Base-by-base conservation (phyloP, 2,329 filamentous ascomycete species). In the Tolypocladium cylindrosporum region DNA sequence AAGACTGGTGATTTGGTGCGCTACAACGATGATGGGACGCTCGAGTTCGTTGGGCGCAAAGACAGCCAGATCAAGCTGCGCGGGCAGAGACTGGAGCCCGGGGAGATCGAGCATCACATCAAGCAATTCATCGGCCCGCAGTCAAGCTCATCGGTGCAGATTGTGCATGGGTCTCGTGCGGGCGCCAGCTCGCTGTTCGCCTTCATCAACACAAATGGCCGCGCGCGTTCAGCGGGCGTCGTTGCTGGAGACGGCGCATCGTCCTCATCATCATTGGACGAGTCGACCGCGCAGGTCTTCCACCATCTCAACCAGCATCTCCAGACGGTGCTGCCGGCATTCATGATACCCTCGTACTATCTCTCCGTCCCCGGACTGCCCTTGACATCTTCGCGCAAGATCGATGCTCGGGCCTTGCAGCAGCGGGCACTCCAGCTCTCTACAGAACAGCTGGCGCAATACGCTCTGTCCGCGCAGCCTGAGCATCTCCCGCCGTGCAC, bases 1-100 rank as follows among this genome's bases (percentile, higher is more conserved):
- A 59, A 50, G 37, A 63, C 65, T 1, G 64, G 64, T 13, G 64
- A 66, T 42, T 48, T 61, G 24, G 63, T 61, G 1, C 55, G 66
- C 51, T 77, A 76, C 36, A 65, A 73, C 45, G 63, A 43, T 6
- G 61, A 64, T 43, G 63, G 62, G 9, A 57, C 40, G n/a, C 45
- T 67, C 10, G 54, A 57, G 2, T 64, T 61, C 55, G 42, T 65
- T 24, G 61, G 67, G 41, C 61, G 66, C 1, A 62, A 61, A n/a
- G 66, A 69, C 50, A 55, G 56, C 13, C 65, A 69, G 51, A 60
- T 68, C 54, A 70, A 70, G 59, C 56, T 69, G n/a, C 62, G 61
- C 9, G 66, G 67, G 14, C 64, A 68, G 36, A 60, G 66, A 51
- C 52, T 61, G n/a, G 53, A 55, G 39, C 53, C 24, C 42, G 42